Evolutionary conservation across 1,284 basidiomycete species (phyloP).

Genomic region (Sporisorium graminicola): DNA sequence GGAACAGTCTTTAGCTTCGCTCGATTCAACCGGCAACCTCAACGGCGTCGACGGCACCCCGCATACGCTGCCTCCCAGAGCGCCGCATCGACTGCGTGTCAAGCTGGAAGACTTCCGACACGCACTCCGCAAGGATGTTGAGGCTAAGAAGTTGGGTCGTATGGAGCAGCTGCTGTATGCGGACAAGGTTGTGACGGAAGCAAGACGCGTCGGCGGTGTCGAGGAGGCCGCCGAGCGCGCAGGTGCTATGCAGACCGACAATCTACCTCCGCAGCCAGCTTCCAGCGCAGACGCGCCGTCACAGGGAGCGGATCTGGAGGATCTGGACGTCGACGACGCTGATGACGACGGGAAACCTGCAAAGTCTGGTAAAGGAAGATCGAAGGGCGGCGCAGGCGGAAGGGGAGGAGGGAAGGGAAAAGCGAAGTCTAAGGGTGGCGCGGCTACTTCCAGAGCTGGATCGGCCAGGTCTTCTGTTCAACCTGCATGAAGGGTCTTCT

Average conservation of each 20-base stretch:
- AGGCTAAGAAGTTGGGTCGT: slow-evolving; percentile 62
- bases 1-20: slow-evolving; percentile 19
- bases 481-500: slow-evolving; percentile 12
- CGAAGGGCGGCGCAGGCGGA: slow-evolving; percentile 19
- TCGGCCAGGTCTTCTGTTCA: slow-evolving; percentile 36
- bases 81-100: slow-evolving; percentile 56
- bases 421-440: slow-evolving; percentile 23
- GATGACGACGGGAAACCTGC: slow-evolving; percentile 18
- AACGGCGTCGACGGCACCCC: slow-evolving; percentile 16
- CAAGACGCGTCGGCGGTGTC: slow-evolving; percentile 61
- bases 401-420: slow-evolving; percentile 31
- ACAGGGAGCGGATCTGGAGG: slow-evolving; percentile 20
- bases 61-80: slow-evolving; percentile 39
- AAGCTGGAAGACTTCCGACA: slow-evolving; percentile 68
- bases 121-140: slow-evolving; percentile 65
- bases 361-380: slow-evolving; percentile 25
- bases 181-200: slow-evolving; percentile 66
- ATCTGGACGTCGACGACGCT: slow-evolving; percentile 28
- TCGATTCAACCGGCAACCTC: slow-evolving; percentile 25
- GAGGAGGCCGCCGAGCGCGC: slow-evolving; percentile 61
- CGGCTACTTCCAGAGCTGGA: slow-evolving; percentile 27
- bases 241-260: slow-evolving; percentile 49
- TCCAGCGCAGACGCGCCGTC: slow-evolving; percentile 14
- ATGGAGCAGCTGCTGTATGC: slow-evolving; percentile 68
- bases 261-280: slow-evolving; percentile 36